Evolutionary conservation across 495 filamentous ascomycete genomes (phyloP).

Genomic region (Penicillium silybi): DNA sequence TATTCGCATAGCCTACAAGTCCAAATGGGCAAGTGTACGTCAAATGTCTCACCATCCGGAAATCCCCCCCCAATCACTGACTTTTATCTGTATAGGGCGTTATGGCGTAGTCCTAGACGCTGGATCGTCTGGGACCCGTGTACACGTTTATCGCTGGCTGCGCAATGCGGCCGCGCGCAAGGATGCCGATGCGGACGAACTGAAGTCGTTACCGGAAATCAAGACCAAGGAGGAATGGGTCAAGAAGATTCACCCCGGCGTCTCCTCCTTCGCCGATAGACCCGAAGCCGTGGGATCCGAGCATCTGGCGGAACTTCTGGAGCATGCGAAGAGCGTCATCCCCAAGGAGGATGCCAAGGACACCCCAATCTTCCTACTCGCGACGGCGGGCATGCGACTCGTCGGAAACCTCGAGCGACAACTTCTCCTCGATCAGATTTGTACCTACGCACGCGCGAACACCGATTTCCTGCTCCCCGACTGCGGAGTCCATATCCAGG

Average conservation of each 20-base stretch:
- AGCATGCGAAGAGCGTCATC: constrained; percentile 82
- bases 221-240: constrained; percentile 84
- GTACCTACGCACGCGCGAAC: constrained; percentile 72
- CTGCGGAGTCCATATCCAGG: constrained; percentile 86
- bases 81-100: constrained; percentile 37
- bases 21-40: constrained; percentile 51
- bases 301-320: constrained; percentile 71
- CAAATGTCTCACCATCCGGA: constrained; percentile 1
- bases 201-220: constrained; percentile 71
- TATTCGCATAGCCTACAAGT: constrained; percentile 24
- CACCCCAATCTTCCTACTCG: constrained; percentile 91
- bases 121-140: constrained; percentile 78
- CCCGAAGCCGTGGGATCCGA: constrained; percentile 74
- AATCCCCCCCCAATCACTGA: neutral
- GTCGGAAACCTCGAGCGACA: constrained; percentile 69
- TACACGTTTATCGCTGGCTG: constrained; percentile 91
- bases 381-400: constrained; percentile 94
- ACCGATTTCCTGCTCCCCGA: constrained; percentile 86
- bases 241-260: constrained; percentile 85
- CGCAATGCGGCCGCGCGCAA: constrained; percentile 65
- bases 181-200: constrained; percentile 52
- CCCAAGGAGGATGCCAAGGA: constrained; percentile 71
- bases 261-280: constrained; percentile 81
- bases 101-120: constrained; percentile 69
- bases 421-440: constrained; percentile 71